Base-by-base conservation (phyloP, 2,329 filamentous ascomycete species). In the Magnaporthiopsis poae region DNA sequence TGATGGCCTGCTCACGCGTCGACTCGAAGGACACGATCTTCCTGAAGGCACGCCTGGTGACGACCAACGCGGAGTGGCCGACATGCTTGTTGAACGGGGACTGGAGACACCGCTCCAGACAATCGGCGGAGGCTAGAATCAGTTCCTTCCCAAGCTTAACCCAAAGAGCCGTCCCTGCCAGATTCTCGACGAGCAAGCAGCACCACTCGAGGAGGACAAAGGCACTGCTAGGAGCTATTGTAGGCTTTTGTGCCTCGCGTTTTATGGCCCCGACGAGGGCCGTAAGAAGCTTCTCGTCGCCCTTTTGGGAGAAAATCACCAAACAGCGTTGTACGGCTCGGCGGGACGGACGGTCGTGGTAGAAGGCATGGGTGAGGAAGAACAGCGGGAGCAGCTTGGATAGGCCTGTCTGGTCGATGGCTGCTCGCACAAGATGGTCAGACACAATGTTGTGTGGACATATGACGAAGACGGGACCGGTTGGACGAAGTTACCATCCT, bases 121-220 rank as follows among this genome's bases (percentile, higher is more conserved):
- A 86, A 73, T 88, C 87, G 31, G 91, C 90, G 74, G 90, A 82
- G 63, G 89, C 85, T 46, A 85, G 76, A 35, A 96, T 78, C 60
- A 95, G 78, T 46, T 91, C 87, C 70, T 82, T 73, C 65, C 86
- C 85, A 75, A 88, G 87, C 72, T 81, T 81, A 64, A 86, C 84
- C 88, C 88, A 92, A 61, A 85, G 76, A 12, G 82, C 74, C 21
- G 84, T 85, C 63, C 83, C 82, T 39, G 85, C 85, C 33, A 92
- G 81, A 67, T 89, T 83, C 72, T 93, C 88, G 71, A 96, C 84
- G 64, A 97, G 79, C 67, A 94, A 77, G 67, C 89, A 90, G 76
- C 88, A 92, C 94, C 94, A 99, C 76, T 96, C 91, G 18, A 95
- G 84, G 71, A 99, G 81, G 63, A 96, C 91, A 75, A 97, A 96